Base-by-base conservation (phyloP, 352 stramenopile genomes). In the Pythium aristosporum region DNA sequence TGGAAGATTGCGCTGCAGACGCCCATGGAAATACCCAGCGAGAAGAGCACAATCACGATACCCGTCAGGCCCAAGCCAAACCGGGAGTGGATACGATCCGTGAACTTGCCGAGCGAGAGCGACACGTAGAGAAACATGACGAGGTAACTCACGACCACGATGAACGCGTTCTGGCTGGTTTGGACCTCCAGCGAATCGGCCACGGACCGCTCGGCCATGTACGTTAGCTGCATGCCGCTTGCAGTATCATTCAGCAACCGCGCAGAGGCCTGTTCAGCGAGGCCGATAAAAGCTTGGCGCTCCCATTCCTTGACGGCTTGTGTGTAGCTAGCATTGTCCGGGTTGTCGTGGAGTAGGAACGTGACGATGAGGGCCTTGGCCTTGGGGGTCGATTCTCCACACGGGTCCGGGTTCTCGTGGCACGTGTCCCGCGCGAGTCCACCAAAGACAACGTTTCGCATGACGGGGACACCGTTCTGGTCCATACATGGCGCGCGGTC, bases 51-150 rank as follows among this genome's bases (percentile, higher is more conserved):
- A 56, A 97, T 94, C 34, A 92, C 21, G 11, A 97, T 94, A 9
- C 89, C 89, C 12, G 79, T 92, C 15, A 96, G 64, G 0, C 87
- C 89, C 0, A 97, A 67, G 12, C 82, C 85, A 43, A 85, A 96
- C 13, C 89, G 83, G 28, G 88, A 96, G 50, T 79, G 75, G 11
- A 95, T 67, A 0, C 79, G 74, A 51, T 95, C 73, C 7, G 64
- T 73, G 44, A 79, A 87, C 54, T 82, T 88, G 37, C 89, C 89
- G 15, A 97, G 72, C 30, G 88, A 91, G 21, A 91, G 72, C 12
- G 87, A 91, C 23, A 97, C 86, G 70, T 97, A 97, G 5, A 94
- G 44, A 63, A 97, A 96, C 89, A 97, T 97, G 30, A 90, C 81
- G n/a, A 85, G 21, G 65, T 97, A 97, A 59, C 80, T 94, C n/a